Evolutionary conservation across 352 stramenopile species (phyloP).

Genomic region (Pythium rhizo-oryzae): DNA sequence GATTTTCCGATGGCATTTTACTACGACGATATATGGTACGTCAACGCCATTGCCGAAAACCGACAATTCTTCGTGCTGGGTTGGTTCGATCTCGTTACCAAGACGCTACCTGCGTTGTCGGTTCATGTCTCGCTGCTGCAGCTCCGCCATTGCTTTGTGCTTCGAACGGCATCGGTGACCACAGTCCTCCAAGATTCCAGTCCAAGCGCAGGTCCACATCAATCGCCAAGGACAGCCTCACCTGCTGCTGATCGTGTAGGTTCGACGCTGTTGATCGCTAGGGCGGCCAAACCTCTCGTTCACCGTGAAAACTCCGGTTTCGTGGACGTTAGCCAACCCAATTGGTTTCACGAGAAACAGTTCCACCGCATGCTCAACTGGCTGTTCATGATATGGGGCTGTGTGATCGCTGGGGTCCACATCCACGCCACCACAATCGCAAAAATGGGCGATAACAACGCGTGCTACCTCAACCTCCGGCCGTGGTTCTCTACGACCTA

Average conservation of each 20-base stretch:
- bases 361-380: not conserved
- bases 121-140: slow-evolving; percentile 6
- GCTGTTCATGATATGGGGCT: slow-evolving; percentile 10
- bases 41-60: slow-evolving; percentile 16
- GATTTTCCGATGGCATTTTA: not conserved
- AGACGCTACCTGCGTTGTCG: slow-evolving; percentile 6
- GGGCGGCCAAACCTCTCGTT: no score
- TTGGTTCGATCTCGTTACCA: slow-evolving; percentile 19
- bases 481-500: slow-evolving; percentile 22
- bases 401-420: slow-evolving; percentile 10
- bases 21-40: slow-evolving; percentile 11
- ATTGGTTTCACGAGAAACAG: no score
- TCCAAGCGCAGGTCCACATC: no score
- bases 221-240: no score
- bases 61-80: slow-evolving; percentile 23
- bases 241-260: no score
- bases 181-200: no score
- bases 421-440: slow-evolving; percentile 1
- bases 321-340: no score
- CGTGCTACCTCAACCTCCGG: slow-evolving; percentile 11
- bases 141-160: not conserved
- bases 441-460: not conserved
- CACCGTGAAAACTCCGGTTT: no score
- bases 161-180: not conserved
- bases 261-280: no score